These are phyloP conservation scores for Salix koriyanagi DNA, from an alignment of 345 rosid species.

Conservation along the genomic window DNA sequence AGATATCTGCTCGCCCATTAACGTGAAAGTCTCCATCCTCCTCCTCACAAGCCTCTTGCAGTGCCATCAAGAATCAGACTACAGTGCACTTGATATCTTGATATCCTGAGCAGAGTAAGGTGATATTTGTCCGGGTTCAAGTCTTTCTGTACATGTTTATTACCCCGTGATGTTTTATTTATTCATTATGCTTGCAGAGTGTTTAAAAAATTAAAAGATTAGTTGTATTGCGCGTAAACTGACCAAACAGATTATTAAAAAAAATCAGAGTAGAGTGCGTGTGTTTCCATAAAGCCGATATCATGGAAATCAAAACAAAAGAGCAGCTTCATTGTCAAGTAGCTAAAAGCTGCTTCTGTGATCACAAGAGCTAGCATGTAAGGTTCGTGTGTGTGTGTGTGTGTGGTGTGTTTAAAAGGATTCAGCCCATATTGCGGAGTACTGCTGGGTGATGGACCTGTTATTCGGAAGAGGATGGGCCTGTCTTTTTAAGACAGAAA, in stretches of 20 bases:
- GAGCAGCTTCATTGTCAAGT: background rate
- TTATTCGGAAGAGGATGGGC: background rate
- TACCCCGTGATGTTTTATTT: too few species aligned
- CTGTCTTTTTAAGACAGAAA: background rate
- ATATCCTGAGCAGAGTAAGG: too few species aligned
- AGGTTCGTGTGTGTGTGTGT: background rate
- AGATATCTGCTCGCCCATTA: constrained; percentile 30
- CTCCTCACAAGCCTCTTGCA: background rate
- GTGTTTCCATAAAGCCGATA: constrained; percentile 4
- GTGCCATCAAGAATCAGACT: constrained; percentile 33
- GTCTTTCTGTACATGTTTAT: too few species aligned
- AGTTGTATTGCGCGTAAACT: too few species aligned
- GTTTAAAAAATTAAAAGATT: rapidly evolving
- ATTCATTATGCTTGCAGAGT: rapidly evolving
- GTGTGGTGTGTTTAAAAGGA: background rate
- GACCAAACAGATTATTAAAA: too few species aligned
- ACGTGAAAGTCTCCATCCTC: constrained; percentile 16
- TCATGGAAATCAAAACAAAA: background rate
- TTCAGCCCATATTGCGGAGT: background rate
- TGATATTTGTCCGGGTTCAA: too few species aligned
- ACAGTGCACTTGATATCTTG: background rate
- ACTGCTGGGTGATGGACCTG: background rate
- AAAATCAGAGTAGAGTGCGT: constrained; percentile 29
- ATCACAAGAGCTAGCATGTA: background rate
- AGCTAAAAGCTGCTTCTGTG: background rate